phyloP scores from a whole-genome alignment of 1,139 yeast genomes.

The Lodderomyces oxycetoniae region DNA sequence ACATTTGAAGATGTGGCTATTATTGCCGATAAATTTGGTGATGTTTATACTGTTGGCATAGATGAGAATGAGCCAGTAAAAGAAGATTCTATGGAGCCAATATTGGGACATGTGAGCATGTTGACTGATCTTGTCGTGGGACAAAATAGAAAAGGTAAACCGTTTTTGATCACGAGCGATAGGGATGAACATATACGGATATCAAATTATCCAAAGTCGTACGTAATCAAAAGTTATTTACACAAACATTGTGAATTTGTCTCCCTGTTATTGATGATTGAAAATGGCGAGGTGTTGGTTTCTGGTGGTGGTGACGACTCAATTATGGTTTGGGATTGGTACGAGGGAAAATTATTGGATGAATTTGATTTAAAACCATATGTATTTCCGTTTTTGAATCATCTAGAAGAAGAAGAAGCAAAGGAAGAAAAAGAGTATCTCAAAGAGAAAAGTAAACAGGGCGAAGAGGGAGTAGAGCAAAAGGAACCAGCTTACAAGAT shows the following conservation, averaged over 20 bases:
- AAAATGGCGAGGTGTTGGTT: conserved; percentile 41
- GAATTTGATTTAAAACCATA: conserved; percentile 46
- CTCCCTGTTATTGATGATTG: conserved; percentile 54
- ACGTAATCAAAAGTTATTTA: conserved; percentile 72
- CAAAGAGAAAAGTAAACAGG: conserved; percentile 28
- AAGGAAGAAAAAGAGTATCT: conserved; percentile 52
- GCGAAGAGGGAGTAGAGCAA: neutral
- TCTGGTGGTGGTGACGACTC: conserved; percentile 91
- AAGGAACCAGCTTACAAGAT: conserved; percentile 17
- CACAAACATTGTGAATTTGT: conserved; percentile 87
- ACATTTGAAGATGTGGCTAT: conserved; percentile 45
- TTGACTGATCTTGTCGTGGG: conserved; percentile 63
- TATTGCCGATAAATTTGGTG: conserved; percentile 97
- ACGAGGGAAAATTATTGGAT: conserved; percentile 39
- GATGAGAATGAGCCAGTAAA: conserved; percentile 23
- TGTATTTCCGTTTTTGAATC: conserved; percentile 50
- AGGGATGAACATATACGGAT: conserved; percentile 94
- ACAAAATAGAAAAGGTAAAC: conserved; percentile 24
- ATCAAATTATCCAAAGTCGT: conserved; percentile 76
- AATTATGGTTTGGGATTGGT: conserved; percentile 80
- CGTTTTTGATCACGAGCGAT: conserved; percentile 74
- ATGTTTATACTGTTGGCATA: conserved; percentile 64
- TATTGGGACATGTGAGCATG: conserved; percentile 96
- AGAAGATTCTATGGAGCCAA: conserved; percentile 52
- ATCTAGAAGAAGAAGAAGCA: conserved; percentile 42